Percentiles rank a stretch among this genome's conserved stretches.
Conservation (phyloP, 352 stramenopile species). For the Phytophthora rubi region DNA sequence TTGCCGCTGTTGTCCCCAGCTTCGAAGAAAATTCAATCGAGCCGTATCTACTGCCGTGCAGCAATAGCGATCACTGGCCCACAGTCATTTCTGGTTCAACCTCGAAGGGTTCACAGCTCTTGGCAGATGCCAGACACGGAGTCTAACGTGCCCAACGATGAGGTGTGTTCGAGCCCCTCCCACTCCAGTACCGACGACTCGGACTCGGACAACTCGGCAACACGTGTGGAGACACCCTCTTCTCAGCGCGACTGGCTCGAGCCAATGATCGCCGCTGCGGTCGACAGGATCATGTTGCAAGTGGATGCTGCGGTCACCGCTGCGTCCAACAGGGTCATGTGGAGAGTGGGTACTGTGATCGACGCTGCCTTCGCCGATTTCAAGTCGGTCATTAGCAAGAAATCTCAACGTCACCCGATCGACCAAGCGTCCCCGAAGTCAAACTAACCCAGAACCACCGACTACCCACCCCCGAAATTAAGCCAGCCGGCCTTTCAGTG, state of each 20-base stretch:
- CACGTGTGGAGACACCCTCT: neutral
- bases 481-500: neutral
- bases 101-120: neutral
- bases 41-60: no score
- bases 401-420: neutral
- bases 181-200: neutral
- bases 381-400: neutral
- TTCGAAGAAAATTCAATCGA: no score
- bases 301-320: neutral
- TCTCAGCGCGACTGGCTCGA: neutral
- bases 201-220: neutral
- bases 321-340: neutral
- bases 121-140: neutral
- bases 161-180: neutral
- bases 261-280: neutral
- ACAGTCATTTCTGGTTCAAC: neutral
- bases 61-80: neutral
- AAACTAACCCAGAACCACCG: neutral
- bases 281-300: neutral
- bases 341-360: neutral
- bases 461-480: neutral
- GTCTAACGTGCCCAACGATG: neutral
- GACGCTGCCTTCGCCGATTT: neutral
- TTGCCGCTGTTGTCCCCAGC: no score
- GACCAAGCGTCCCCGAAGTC: neutral